Evolutionary conservation across 192 early-diverging fungal species (phyloP), one percentile per base, ranked within the genome.

Genomic region (Backusella circina): DNA sequence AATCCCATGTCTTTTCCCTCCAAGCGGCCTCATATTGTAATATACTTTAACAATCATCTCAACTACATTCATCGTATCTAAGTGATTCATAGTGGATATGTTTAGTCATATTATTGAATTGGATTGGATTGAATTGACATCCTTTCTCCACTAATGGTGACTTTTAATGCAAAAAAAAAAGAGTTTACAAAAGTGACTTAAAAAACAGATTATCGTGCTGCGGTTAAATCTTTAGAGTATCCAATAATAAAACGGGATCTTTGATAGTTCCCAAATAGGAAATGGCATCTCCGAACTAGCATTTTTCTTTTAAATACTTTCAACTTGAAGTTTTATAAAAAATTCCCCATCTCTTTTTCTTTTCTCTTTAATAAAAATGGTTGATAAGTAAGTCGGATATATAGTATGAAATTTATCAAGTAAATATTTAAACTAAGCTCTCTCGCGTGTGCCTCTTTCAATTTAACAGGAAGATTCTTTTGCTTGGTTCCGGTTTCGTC

Each of bases 401-500:
- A n/a, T n/a, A n/a, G 16, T 32, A 36, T 37, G 2, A 15, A 0
- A 37, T 5, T n/a, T 21, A 30, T 35, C 10, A 0, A 31, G 6
- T 5, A 36, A 16, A 47, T 47, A n/a, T 47, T 5, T 36, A 10
- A 30, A n/a, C 31, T 35, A 35, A 35, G 4, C 3, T 38, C 15
- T 33, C 10, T 35, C 4, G 31, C 9, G 30, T 33, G 30, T 10
- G 36, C 10, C 1, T 16, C 2, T 33, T 3, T 4, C 10, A 41
- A 41, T 9, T 38, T 47, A 73, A 67, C 79, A 93, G 91, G 79
- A 94, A 92, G 71, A 96, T 99, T 82, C 90, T 99, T 75, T 91
- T 99, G 31, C 92, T 99, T 71, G 98, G 98, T 65, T 93, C 95
- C 38, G 98, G 98, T 71, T 99, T 95, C 83, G 98, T 99, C 61